Base-by-base conservation (phyloP, 257 asterid species). In the Perilla frutescens region DNA sequence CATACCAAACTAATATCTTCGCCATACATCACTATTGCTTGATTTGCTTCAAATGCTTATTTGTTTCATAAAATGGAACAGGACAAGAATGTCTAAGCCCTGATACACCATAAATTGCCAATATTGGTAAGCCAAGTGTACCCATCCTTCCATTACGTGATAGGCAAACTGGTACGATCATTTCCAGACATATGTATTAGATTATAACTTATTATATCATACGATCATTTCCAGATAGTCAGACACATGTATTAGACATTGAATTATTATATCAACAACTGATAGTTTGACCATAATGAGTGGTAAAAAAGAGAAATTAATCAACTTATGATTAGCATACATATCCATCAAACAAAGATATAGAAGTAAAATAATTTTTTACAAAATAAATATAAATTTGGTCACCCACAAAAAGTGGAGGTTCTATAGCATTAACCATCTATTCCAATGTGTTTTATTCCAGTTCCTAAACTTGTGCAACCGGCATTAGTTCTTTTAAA, bases 391-490 rank as follows among this genome's bases (percentile, higher is more conserved):
- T 4, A 6, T 14, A 53, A 20, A 14, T 49, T 76, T 32, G 14
- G 26, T 41, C 62, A 49, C 70, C 47, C 37, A 44, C 31, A 36
- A 58, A 75, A 13, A 39, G 47, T 7, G 7, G 31, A 57, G 70
- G 43, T 58, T 65, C 12, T 4, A 29, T 47, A 48, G 40, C 10
- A 60, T 34, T 29, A 43, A 58, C 53, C 6, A 66, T 40, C 39
- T 34, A 13, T 44, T 34, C 55, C 37, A 57, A n/a, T 15, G 51
- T 41, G 12, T 55, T 10, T 67, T 51, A 4, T 63, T 59, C 71
- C 75, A 73, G 37, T 58, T 32, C 67, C 64, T 57, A 73, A 73
- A 20, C 66, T 48, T 26, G 29, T n/a, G n/a, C 29, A n/a, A 40
- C 36, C 49, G 70, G 62, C 1, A 48, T 58, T 47, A 43, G 41